Percentiles rank a stretch among this genome's conserved stretches.
These are phyloP conservation scores for Pseudocercospora vitis DNA, from an alignment of 2,329 filamentous ascomycete species.

Conservation along the genomic window DNA sequence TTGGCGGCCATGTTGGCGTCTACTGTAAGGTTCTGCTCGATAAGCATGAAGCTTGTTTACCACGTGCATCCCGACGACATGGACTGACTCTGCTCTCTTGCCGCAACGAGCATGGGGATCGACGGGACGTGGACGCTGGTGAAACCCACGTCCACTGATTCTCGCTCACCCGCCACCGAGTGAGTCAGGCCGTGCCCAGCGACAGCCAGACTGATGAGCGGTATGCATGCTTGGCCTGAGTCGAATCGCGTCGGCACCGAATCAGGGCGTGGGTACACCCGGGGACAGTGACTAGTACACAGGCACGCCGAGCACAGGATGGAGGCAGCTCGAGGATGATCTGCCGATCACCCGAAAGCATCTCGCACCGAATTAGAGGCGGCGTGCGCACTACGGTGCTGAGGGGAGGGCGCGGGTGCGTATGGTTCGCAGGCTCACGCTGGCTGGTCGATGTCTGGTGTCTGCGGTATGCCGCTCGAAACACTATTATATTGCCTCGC, in stretches of 20 bases:
- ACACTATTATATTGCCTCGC: conserved; percentile 26
- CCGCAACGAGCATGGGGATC: conserved; percentile 19
- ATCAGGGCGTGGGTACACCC: conserved; percentile 8
- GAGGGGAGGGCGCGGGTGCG: not conserved
- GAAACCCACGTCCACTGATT: not conserved
- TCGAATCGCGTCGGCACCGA: conserved; percentile 8
- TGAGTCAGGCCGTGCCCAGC: conserved; percentile 5
- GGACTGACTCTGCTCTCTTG: conserved; percentile 7
- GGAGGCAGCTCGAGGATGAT: no score
- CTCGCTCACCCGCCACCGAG: not conserved
- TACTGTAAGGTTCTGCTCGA: no score
- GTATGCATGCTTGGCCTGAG: not conserved
- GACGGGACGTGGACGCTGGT: conserved; percentile 1
- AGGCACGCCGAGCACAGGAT: no score
- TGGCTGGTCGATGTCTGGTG: not conserved
- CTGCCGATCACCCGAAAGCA: conserved; percentile 13
- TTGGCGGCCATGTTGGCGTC: no score
- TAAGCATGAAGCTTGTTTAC: conserved; percentile 15
- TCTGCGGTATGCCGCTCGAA: conserved; percentile 16
- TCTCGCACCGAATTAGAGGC: conserved; percentile 7
- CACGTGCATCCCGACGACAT: conserved; percentile 17
- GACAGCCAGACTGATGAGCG: conserved; percentile 2
- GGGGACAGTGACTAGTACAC: no score
- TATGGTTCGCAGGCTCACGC: conserved; percentile 7
- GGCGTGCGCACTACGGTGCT: conserved; percentile 4